Evolutionary conservation across 2,329 filamentous ascomycete genomes (phyloP), one percentile per base, ranked within the genome.

Genomic region (Colletotrichum sp.): DNA sequence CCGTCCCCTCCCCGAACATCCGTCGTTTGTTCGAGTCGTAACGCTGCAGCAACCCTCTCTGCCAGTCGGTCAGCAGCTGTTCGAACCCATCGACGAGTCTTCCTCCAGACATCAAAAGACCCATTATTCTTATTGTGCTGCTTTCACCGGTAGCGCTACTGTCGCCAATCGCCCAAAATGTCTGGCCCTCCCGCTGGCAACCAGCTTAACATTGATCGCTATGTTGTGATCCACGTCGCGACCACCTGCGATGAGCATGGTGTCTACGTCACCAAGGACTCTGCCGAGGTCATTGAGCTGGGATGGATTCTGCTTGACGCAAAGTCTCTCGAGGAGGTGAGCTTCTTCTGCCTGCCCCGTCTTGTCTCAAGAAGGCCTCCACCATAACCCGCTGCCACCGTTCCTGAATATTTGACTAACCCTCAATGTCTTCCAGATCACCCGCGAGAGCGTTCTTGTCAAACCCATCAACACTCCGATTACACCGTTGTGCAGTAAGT

Each of bases 241-340:
- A 99, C 97, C 43, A 99, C 97, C 80, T 99, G 97, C 87, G 97
- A 99, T 86, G 97, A 99, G 86, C 97, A 99, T 87, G 97, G 97
- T 78, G 97, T 99, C 79, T 99, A 99, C 86, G 97, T 99, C 75
- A 99, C 97, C 76, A 99, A 99, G 88, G 97, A 99, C 87, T 99
- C 97, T 75, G 97, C 97, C 78, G 97, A 99, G 89, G 97, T 99
- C 80, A 99, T 99, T 86, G 97, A 99, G 91, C 91, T 99, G 84
- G 97, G 96, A 78, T 99, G 97, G 97, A 98, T 99, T 83, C 88
- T 99, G 82, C 90, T 98, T 78, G 96, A 98, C 84, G 94, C 95
- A 79, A 97, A 96, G 88, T 94, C 92, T 78, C 94, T 96, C 81
- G 96, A 98, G 81, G 96, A 98, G 94, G 96, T 98, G 89, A 87